Evolutionary conservation across 2,329 filamentous ascomycete species (phyloP), one percentile per base, ranked within the genome.

Genomic region (Neoascochyta sp.): DNA sequence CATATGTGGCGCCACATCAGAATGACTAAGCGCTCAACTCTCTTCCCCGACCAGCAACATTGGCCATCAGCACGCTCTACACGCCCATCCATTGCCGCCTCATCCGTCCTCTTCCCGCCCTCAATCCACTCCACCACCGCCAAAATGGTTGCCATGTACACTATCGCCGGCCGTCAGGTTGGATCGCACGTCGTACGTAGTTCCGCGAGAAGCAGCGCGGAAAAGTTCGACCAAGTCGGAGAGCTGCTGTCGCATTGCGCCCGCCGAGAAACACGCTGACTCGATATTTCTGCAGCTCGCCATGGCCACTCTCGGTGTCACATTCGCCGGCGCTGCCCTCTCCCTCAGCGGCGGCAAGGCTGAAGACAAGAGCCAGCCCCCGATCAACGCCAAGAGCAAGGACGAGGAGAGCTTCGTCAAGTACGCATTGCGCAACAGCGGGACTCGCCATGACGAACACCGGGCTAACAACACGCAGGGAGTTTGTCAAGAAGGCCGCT

Each of bases 361-460:
- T 47, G 59, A 67, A 40, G 51, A 48, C 20, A 36, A 52, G 20
- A 47, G 41, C 13, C 36, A 38, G 27, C 78, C 78, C 32, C 74
- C 77, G 22, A 77, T 81, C 65, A 76, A 79, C 56, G 78, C 78
- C 30, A 67, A 69, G 53, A 80, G 74, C 67, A 79, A 79, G 64
- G 78, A 81, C 49, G 78, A 82, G 67, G 78, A 81, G 67, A 72
- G 73, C 54, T 82, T 81, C 63, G 78, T 82, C 57, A 74, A 80
- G 78, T 82, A 74, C 43, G 74, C 28, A 24, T n/a, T 24, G 11
- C 29, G 16, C 9, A 16, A 20, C 22, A 11, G 17, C 14, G 16
- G 9, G 7, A 17, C 12, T 15, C n/a, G 5, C 9, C 13, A 19
- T 16, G n/a, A 17, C 4, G 18, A 18, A 14, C 9, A 4, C 10